Evolutionary conservation across 1,284 basidiomycete species (phyloP).

Genomic region (Gymnopus androsaceus): DNA sequence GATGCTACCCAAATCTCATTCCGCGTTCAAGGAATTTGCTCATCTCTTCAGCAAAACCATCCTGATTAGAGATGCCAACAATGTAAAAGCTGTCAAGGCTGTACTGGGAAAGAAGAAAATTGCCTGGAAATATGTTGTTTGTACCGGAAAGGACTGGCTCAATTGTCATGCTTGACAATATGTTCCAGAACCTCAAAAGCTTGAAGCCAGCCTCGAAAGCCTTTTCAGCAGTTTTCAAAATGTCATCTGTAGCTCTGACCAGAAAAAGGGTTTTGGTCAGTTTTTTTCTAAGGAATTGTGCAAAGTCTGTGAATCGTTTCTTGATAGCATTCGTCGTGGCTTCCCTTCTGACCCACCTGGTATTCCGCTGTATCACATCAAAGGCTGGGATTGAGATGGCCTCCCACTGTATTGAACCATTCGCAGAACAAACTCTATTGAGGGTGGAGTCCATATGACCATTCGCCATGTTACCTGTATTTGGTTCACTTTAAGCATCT

Average conservation of each 20-base stretch:
- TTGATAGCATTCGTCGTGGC: slow-evolving; percentile 19
- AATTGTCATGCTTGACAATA: slow-evolving; percentile 16
- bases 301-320: slow-evolving; percentile 16
- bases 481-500: slow-evolving; percentile 17
- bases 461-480: slow-evolving; percentile 8
- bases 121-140: slow-evolving; percentile 3
- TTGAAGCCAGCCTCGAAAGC: slow-evolving; percentile 9
- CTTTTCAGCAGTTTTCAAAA: slow-evolving; percentile 17
- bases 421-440: slow-evolving; percentile 25
- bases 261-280: slow-evolving; percentile 1
- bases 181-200: slow-evolving; percentile 15
- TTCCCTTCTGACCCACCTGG: slow-evolving; percentile 22
- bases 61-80: slow-evolving; percentile 2
- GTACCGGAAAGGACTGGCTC: slow-evolving; percentile 15
- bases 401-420: slow-evolving; percentile 21
- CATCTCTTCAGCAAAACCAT: slow-evolving; percentile 10
- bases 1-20: slow-evolving; percentile 10
- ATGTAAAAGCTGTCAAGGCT: not conserved
- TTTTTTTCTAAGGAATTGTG: slow-evolving; percentile 18
- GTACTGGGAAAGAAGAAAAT: slow-evolving; percentile 1
- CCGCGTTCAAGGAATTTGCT: slow-evolving; percentile 13
- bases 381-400: slow-evolving; percentile 21
- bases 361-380: slow-evolving; percentile 19
- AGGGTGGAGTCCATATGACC: slow-evolving; percentile 21
- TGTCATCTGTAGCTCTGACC: slow-evolving; percentile 12